A percentile compares a stretch with the other conserved stretches of the same genome.
Conservation (phyloP, 2,329 filamentous ascomycete genomes). For the Aspergillus clavatus region DNA sequence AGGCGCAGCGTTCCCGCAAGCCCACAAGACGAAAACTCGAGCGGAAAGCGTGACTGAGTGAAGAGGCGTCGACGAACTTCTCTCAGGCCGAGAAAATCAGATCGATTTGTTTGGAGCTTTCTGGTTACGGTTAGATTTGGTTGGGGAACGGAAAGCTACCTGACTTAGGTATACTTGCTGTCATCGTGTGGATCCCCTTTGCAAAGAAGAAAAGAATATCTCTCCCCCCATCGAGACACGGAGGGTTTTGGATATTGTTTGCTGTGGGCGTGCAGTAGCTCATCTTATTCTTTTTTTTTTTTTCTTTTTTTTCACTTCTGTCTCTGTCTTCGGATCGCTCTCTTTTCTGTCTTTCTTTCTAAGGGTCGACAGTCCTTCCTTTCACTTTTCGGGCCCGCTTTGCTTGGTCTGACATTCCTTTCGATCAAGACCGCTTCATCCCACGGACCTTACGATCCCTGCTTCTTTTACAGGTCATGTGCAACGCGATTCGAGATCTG, state of each 20-base stretch:
- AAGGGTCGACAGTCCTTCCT: neutral
- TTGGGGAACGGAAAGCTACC: too few relatives aligned
- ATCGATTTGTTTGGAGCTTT: neutral
- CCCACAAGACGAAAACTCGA: neutral
- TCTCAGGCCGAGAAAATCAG: neutral
- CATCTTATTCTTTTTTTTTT: neutral
- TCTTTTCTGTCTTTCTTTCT: neutral
- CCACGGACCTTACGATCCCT: neutral
- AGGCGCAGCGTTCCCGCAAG: too few relatives aligned
- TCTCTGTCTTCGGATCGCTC: neutral
- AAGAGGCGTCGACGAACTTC: neutral
- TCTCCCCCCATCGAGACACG: too few relatives aligned
- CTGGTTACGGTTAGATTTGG: neutral
- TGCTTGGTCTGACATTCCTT: neutral
- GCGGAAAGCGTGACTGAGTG: neutral
- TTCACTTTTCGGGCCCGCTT: neutral
- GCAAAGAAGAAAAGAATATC: too few relatives aligned
- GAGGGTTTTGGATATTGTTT: too few relatives aligned
- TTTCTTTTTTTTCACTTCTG: neutral
- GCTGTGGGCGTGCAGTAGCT: too few relatives aligned
- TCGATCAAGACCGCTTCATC: neutral
- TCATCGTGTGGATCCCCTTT: neutral
- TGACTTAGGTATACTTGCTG: too few relatives aligned
- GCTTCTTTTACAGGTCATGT: conserved; percentile 18
- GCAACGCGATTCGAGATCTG: conserved; percentile 10